Percentiles rank a stretch among this genome's conserved stretches.
Conservation (phyloP, 2,329 filamentous ascomycete genomes). For the Fusarium camptoceras region DNA sequence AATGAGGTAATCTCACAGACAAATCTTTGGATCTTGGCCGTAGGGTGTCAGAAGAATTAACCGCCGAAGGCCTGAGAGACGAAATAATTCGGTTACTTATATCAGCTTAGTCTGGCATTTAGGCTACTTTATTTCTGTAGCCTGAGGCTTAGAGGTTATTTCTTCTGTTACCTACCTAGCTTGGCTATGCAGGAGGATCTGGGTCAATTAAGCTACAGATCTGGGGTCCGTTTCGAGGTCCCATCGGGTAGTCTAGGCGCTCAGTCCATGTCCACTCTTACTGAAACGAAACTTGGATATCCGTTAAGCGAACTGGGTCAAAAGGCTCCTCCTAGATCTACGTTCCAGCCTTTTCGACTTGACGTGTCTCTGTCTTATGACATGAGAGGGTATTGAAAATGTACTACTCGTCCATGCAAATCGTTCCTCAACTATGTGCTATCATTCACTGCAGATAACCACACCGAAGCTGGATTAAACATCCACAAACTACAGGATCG, state of each 20-base stretch:
- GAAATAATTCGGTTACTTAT: too few species aligned
- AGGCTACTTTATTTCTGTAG: too few species aligned
- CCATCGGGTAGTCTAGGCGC: not conserved
- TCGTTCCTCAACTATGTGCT: not conserved
- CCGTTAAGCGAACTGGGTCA: conserved; percentile 24
- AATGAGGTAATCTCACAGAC: not conserved
- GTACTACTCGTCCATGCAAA: not conserved
- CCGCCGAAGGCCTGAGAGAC: too few species aligned
- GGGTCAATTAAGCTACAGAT: not conserved
- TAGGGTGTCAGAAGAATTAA: too few species aligned
- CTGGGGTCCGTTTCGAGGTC: not conserved
- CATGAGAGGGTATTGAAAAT: not conserved
- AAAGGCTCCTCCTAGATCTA: not conserved
- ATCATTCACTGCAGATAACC: not conserved
- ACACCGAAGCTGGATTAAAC: not conserved
- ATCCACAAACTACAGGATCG: not conserved
- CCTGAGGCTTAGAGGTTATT: too few species aligned
- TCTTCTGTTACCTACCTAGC: too few species aligned
- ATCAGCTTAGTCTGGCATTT: too few species aligned
- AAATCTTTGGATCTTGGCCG: not conserved
- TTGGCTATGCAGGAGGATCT: conserved; percentile 6
- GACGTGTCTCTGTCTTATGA: not conserved
- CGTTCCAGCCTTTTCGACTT: conserved; percentile 14
- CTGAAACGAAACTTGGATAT: not conserved
- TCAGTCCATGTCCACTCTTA: conserved; percentile 11